A percentile compares a stretch with the other conserved stretches of the same genome.
Conservation (phyloP, 345 rosid species). For the Melaleuca alternifolia region DNA sequence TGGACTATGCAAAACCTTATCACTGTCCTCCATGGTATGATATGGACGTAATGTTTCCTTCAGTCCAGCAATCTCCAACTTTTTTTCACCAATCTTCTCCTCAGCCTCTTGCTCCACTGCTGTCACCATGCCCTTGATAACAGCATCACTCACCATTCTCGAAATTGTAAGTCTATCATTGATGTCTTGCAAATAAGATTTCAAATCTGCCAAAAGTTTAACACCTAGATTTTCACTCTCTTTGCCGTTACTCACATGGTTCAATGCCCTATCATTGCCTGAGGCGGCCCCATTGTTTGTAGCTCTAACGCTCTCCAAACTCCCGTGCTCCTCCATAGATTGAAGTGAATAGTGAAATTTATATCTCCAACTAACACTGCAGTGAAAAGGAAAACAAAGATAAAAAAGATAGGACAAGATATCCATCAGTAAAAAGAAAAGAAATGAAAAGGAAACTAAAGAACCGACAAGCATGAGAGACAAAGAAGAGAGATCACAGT, state of each 20-base stretch:
- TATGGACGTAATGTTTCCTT: slow-evolving; percentile 27
- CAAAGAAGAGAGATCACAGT: neutral
- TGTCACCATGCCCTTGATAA: slow-evolving; percentile 55
- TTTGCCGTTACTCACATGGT: slow-evolving; percentile 5
- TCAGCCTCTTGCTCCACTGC: slow-evolving; percentile 62
- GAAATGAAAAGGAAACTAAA: neutral
- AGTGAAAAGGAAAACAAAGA: neutral
- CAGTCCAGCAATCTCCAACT: slow-evolving; percentile 41
- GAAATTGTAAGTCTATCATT: slow-evolving; percentile 42
- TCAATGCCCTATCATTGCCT: neutral
- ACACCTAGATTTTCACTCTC: slow-evolving; percentile 39
- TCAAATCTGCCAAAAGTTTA: slow-evolving; percentile 46
- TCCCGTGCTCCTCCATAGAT: slow-evolving; percentile 12
- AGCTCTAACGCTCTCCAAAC: slow-evolving; percentile 10
- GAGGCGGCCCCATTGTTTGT: slow-evolving; percentile 11
- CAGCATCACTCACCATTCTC: slow-evolving; percentile 66
- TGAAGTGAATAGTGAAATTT: neutral
- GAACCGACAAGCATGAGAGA: neutral
- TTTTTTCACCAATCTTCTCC: slow-evolving; percentile 52
- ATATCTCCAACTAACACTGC: neutral
- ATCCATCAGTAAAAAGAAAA: neutral
- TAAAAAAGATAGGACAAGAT: neutral
- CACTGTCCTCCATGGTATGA: slow-evolving; percentile 19
- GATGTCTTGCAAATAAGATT: slow-evolving; percentile 51
- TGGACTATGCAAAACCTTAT: slow-evolving; percentile 3